Evolutionary conservation across 176 grass and related monocot genomes (phyloP), one percentile per base, ranked within the genome.

Genomic region (Puya raimondii): DNA sequence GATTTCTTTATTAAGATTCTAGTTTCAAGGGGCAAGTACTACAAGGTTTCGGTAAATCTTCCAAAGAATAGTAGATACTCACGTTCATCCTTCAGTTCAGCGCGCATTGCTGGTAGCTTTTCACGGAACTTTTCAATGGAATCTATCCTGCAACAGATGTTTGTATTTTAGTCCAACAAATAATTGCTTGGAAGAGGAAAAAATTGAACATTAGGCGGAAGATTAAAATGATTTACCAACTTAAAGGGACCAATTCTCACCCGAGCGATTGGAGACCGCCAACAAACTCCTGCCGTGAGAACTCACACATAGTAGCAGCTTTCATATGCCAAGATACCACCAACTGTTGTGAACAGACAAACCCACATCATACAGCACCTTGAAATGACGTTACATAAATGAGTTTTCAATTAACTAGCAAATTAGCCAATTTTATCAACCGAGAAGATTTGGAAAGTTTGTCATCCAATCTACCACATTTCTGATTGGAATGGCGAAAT

Each of bases 271-370:
- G 95, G 50, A 96, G 63, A 61, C 92, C 92, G 82, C 83, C 76
- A 78, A 88, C 72, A 70, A 96, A 96, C 79, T 96, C 92, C 69
- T 96, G 88, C 54, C 27, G 74, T 73, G 92, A 86, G 71, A 99
- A 99, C 82, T 99, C 95, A 86, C 95, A 99, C 95, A 99, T 99
- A 68, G 95, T 99, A 53, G 85, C 90, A 50, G 95, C 95, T 87
- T 94, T 99, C 95, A 99, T 99, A 81, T 99, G 95, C 95, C 90
- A 99, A 68, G 90, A 99, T 82, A 99, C 84, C 74, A 94, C 95
- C 88, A 99, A 88, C 95, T 99, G 85, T 74, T 80, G 64, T 15
- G 76, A 57, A 53, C 80, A 21, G 70, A 25, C 59, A 26, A 27
- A 75, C 22, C 66, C n/a, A 69, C 57, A 52, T 57, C 64, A 61